Evolutionary conservation across 352 stramenopile species (phyloP).

Genomic region (Elongisporangium prolatum): DNA sequence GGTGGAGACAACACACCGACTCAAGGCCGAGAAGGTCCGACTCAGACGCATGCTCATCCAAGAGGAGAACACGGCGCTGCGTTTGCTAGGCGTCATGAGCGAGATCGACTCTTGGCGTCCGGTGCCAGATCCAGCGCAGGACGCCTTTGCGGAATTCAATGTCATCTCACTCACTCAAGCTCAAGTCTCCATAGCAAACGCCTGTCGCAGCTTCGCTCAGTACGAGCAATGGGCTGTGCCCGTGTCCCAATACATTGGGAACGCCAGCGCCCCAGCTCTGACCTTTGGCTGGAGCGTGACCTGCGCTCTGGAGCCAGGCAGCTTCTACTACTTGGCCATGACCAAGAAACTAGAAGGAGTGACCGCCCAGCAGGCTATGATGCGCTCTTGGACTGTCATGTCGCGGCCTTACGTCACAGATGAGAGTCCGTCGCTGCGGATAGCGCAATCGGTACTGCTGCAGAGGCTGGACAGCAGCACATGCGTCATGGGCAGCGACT

Average conservation of each 20-base stretch:
- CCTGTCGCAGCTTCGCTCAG: slow-evolving; percentile 46
- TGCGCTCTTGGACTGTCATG: slow-evolving; percentile 28
- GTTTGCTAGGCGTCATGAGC: slow-evolving; percentile 40
- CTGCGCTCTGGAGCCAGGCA: slow-evolving; percentile 25
- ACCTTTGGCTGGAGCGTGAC: slow-evolving; percentile 54
- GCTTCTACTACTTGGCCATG: slow-evolving; percentile 45
- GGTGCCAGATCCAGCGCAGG: slow-evolving; percentile 14
- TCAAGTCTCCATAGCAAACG: slow-evolving; percentile 42
- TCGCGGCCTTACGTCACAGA: background rate
- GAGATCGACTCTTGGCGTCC: background rate
- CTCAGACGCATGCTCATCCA: slow-evolving; percentile 45
- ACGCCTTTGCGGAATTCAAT: slow-evolving; percentile 34
- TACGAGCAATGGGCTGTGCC: slow-evolving; percentile 41
- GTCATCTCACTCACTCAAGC: slow-evolving; percentile 48
- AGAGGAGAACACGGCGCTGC: slow-evolving; percentile 35
- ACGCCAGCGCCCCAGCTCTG: slow-evolving; percentile 3
- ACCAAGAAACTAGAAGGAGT: slow-evolving; percentile 41
- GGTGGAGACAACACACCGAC: slow-evolving; percentile 42
- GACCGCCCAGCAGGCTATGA: slow-evolving; percentile 35
- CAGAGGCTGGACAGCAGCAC: slow-evolving; percentile 47
- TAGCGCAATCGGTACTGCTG: slow-evolving; percentile 35
- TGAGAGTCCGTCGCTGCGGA: slow-evolving; percentile 16
- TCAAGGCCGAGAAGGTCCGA: slow-evolving; percentile 63
- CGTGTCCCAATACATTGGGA: slow-evolving; percentile 6
- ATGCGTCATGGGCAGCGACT: slow-evolving; percentile 35